Evolutionary conservation across 306 rosid species (phyloP), one percentile per base, ranked within the genome.

Genomic region (Quercus parvula): DNA sequence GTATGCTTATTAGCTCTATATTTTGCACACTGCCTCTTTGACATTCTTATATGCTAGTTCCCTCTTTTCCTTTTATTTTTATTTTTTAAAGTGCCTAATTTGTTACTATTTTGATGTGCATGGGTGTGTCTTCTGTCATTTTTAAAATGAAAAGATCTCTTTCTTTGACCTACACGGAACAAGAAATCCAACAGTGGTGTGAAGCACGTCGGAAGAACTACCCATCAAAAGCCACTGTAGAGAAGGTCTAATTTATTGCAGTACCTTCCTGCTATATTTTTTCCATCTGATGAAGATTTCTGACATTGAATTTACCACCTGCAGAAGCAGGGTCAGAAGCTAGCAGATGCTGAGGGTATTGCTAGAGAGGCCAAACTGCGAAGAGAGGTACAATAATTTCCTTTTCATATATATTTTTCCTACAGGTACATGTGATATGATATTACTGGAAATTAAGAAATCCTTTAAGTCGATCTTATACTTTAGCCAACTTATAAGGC

Each of bases 111-210:
- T 54, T 79, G 49, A 30, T 72, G 55, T 81, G 38, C n/a, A 56
- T 83, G 75, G 80, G 79, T 6, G 19, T 71, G 51, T 49, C 18
- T 56, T 82, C 22, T 41, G 5, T 70, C 62, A 9, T 73, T 71
- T 81, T 78, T 71, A 73, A 64, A 64, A 82, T 78, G 82, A 75
- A 68, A 75, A 95, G 98, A 81, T 70, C 91, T 49, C 79, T 76
- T 70, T 49, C 75, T 56, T 70, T 76, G 75, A 82, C 77, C 71
- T 95, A 90, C 74, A 56, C 98, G 19, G 90, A 90, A 77, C 90
- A 82, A 87, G 99, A 95, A 89, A 86, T 93, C 72, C 84, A 70
- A 76, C 89, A 83, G 81, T 95, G 99, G 99, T 92, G 96, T 80
- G 94, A 95, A 79, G 93, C 92, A 38, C 91, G 99, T 71, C 85